Evolutionary conservation across 108 stramenopile species (phyloP).

Genomic region (Aurantiochytrium sp.): DNA sequence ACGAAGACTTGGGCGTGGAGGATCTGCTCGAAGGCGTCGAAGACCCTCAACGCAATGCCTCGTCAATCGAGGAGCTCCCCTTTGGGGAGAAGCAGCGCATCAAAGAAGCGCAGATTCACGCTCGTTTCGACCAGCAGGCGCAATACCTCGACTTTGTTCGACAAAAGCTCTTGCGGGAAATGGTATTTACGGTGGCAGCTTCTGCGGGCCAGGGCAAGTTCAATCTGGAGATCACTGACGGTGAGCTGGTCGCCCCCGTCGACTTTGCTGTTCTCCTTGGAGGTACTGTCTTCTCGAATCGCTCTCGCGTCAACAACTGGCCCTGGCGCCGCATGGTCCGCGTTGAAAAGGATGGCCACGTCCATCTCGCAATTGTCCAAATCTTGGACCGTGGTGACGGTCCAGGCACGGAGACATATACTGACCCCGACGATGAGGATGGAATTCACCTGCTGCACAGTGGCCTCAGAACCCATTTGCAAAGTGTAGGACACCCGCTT

Average conservation of each 20-base stretch:
- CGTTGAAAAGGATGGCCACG: neutral
- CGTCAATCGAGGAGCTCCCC: neutral
- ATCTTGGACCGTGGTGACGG: neutral
- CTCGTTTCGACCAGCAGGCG: neutral
- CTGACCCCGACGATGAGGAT: neutral
- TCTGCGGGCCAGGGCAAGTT: neutral
- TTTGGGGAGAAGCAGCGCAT: neutral
- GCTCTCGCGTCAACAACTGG: neutral
- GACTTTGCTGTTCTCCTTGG: neutral
- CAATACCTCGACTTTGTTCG: neutral
- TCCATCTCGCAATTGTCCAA: neutral
- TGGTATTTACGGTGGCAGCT: neutral
- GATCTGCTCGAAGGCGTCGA: neutral
- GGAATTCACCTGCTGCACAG: neutral
- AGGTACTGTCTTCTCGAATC: neutral
- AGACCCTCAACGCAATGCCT: neutral
- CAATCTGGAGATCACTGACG: neutral
- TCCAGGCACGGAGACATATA: neutral
- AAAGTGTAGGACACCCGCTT: neutral
- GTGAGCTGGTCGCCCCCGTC: neutral
- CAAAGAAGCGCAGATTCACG: neutral
- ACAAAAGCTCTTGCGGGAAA: neutral
- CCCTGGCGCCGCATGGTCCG: conserved; percentile 3
- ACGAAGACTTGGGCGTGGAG: neutral
- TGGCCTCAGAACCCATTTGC: neutral